Evolutionary conservation across 1,139 yeast genomes (phyloP).

Genomic region (Magnusiomyces tetraspermus): DNA sequence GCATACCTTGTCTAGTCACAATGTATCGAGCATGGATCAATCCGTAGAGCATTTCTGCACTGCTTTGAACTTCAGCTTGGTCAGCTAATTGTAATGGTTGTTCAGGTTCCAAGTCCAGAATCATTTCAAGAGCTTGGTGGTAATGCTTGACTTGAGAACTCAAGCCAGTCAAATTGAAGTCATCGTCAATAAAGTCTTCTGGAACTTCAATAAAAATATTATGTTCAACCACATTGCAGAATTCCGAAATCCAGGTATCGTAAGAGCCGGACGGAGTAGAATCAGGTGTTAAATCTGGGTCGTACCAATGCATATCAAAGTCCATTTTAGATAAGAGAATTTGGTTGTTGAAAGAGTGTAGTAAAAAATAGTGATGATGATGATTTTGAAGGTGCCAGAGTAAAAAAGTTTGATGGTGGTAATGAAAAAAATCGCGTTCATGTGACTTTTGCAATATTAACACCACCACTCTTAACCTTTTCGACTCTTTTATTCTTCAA

Average conservation of each 20-base stretch:
- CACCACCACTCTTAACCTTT: no score
- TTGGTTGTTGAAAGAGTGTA: background rate
- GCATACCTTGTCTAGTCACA: slow-evolving; percentile 79
- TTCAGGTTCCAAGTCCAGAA: slow-evolving; percentile 79
- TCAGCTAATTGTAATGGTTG: slow-evolving; percentile 50
- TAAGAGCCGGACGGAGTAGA: slow-evolving; percentile 8
- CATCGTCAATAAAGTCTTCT: slow-evolving; percentile 91
- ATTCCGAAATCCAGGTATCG: slow-evolving; percentile 81
- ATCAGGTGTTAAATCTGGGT: slow-evolving; percentile 2
- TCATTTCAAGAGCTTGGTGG: slow-evolving; percentile 83
- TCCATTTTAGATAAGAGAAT: background rate
- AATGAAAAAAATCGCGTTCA: no score
- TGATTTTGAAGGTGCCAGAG: no score
- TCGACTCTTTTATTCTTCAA: no score
- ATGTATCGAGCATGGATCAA: slow-evolving; percentile 89
- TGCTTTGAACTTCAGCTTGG: slow-evolving; percentile 69
- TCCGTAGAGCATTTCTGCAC: slow-evolving; percentile 88
- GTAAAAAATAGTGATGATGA: no score
- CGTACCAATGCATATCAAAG: background rate
- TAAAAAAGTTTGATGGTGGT: no score
- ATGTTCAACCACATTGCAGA: slow-evolving; percentile 80
- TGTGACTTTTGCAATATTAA: no score
- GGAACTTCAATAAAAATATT: slow-evolving; percentile 90
- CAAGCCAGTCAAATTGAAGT: slow-evolving; percentile 87
- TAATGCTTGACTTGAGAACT: slow-evolving; percentile 81